A percentile compares a stretch with the other conserved stretches of the same genome.
phyloP scores from a whole-genome alignment of 1,284 basidiomycete genomes.

The Kwoniella shivajii region DNA sequence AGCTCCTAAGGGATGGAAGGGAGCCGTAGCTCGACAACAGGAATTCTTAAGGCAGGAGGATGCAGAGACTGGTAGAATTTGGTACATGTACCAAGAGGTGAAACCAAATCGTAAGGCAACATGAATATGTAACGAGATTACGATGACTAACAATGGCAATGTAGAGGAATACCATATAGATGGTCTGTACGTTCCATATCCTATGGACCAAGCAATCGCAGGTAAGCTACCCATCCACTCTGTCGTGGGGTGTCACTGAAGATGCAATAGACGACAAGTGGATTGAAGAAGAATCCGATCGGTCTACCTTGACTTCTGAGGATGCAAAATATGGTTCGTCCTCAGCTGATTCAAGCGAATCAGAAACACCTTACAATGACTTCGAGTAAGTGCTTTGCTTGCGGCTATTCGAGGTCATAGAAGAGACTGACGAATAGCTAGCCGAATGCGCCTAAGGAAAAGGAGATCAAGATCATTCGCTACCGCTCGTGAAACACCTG shows the following conservation, averaged over 20 bases:
- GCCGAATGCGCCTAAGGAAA: not conserved
- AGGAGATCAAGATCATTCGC: slow-evolving; percentile 8
- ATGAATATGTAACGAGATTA: not conserved
- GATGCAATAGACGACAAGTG: not conserved
- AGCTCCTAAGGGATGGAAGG: slow-evolving; percentile 64
- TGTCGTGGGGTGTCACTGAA: not conserved
- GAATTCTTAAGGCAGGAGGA: slow-evolving; percentile 75
- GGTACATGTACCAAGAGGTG: slow-evolving; percentile 59
- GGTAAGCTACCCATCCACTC: not conserved
- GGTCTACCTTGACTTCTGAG: not conserved
- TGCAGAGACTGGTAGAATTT: slow-evolving; percentile 64
- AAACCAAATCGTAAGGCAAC: slow-evolving; percentile 15
- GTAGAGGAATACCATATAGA: slow-evolving; percentile 23
- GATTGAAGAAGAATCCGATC: not conserved
- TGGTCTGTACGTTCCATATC: slow-evolving; percentile 39
- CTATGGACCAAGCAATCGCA: slow-evolving; percentile 6
- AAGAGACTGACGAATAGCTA: no score
- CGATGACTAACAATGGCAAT: not conserved
- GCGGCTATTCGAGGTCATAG: not conserved
- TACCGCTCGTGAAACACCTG: slow-evolving; percentile 12
- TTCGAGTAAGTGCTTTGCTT: not conserved
- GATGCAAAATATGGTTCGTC: slow-evolving; percentile 8
- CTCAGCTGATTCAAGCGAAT: slow-evolving; percentile 10
- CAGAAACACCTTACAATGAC: not conserved
- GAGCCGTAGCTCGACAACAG: slow-evolving; percentile 61